phyloP scores from a whole-genome alignment of 2,329 filamentous ascomycete species.

The Leptographium wingfieldii region DNA sequence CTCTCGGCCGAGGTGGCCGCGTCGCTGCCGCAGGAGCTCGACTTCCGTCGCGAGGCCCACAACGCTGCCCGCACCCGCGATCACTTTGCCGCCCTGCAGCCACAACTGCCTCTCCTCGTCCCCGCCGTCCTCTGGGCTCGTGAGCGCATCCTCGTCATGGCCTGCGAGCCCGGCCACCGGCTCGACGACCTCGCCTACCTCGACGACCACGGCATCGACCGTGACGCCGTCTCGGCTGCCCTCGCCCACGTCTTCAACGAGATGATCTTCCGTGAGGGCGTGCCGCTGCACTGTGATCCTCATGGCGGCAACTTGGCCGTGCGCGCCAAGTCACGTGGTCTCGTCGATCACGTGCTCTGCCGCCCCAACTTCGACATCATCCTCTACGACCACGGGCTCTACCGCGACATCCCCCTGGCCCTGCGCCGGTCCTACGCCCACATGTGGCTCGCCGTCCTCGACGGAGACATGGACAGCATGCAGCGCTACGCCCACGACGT shows the following conservation, averaged over 20 bases:
- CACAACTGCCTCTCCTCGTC: conserved; percentile 70
- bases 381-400: conserved; percentile 92
- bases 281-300: conserved; percentile 89
- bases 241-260: conserved; percentile 93
- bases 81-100: conserved; percentile 60
- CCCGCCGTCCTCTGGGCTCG: conserved; percentile 84
- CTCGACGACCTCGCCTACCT: conserved; percentile 83
- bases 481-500: conserved; percentile 79
- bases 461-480: conserved; percentile 77
- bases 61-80: conserved; percentile 71
- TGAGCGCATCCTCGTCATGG: conserved; percentile 87
- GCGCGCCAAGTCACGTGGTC: conserved; percentile 19
- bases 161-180: conserved; percentile 73
- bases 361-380: conserved; percentile 78
- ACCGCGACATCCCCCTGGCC: conserved; percentile 73
- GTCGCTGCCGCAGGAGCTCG: conserved; percentile 80
- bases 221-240: conserved; percentile 88
- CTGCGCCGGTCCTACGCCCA: conserved; percentile 84
- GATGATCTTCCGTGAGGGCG: conserved; percentile 90
- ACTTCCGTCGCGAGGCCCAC: conserved; percentile 73
- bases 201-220: conserved; percentile 75
- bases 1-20: conserved; percentile 84
- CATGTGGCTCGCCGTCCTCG: conserved; percentile 92
- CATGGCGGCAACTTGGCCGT: conserved; percentile 95
- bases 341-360: background rate